phyloP scores from a whole-genome alignment of 352 stramenopile genomes.

The Globisporangium nunn region DNA sequence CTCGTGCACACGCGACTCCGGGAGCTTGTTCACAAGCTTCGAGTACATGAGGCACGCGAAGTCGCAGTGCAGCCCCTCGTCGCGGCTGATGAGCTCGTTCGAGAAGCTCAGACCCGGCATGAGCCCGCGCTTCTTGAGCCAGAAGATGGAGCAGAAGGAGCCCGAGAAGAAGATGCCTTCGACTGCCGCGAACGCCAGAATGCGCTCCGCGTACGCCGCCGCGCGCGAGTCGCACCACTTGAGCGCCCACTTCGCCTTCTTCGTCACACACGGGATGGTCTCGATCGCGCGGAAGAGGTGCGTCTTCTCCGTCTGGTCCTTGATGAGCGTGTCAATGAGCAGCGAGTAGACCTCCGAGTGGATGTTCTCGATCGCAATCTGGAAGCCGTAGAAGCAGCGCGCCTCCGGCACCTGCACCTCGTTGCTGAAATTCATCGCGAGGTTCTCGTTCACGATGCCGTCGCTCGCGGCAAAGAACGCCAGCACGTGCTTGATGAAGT shows the following conservation, averaged over 20 bases:
- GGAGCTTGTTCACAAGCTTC: slow-evolving; percentile 97
- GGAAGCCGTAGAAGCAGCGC: slow-evolving; percentile 99
- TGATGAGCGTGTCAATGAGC: slow-evolving; percentile 99
- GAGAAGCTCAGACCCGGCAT: slow-evolving; percentile 98
- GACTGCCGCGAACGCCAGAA: slow-evolving; percentile 96
- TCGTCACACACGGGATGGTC: slow-evolving; percentile 95
- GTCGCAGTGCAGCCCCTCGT: slow-evolving; percentile 98
- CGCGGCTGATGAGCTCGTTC: slow-evolving; percentile 98
- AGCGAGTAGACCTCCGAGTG: slow-evolving; percentile 99
- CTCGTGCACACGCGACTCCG: slow-evolving; percentile 85
- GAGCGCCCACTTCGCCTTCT: slow-evolving; percentile 97
- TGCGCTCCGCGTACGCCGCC: slow-evolving; percentile 94
- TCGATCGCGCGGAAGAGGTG: slow-evolving; percentile 96
- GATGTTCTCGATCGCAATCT: slow-evolving; percentile 99
- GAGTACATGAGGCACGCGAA: slow-evolving; percentile 98
- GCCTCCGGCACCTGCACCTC: slow-evolving; percentile 97
- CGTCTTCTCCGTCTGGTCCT: slow-evolving; percentile 91
- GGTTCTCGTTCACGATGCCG: slow-evolving; percentile 99
- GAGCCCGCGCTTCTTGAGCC: slow-evolving; percentile 98
- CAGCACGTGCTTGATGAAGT: slow-evolving; percentile 97
- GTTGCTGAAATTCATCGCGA: slow-evolving; percentile 97
- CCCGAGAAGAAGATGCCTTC: slow-evolving; percentile 99
- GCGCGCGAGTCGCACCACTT: slow-evolving; percentile 92
- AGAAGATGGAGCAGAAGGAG: slow-evolving; percentile 99
- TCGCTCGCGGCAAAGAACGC: slow-evolving; percentile 98